Conservation (phyloP, 768 basidiomycete genomes). For the Hysterangium stoloniferum region DNA sequence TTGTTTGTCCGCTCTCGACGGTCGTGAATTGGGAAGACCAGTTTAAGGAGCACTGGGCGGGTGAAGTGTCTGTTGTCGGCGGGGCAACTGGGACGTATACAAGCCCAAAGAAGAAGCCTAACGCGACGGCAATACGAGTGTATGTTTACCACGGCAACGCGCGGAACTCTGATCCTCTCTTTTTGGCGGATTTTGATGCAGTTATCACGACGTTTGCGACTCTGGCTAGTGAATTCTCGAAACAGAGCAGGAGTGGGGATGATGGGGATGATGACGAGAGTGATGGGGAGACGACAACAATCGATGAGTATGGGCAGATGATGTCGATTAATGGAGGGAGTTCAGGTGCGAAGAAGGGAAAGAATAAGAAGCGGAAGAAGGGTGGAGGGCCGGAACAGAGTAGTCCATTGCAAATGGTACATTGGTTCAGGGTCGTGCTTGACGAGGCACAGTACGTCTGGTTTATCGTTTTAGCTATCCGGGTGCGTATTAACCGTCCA, state of each 20-base stretch:
- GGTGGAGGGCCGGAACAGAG: conserved; percentile 42
- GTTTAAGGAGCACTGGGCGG: conserved; percentile 94
- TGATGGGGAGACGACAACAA: conserved; percentile 39
- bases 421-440: conserved; percentile 94
- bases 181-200: conserved; percentile 89
- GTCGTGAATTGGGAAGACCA: conserved; percentile 99
- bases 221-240: conserved; percentile 89
- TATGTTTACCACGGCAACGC: conserved; percentile 96
- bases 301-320: conserved; percentile 61
- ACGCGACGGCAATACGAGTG: conserved; percentile 46
- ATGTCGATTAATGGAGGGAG: conserved; percentile 28
- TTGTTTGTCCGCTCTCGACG: conserved; percentile 93
- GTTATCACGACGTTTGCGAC: conserved; percentile 98
- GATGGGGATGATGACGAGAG: conserved; percentile 58
- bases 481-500: conserved; percentile 6
- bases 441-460: conserved; percentile 90
- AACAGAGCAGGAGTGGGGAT: conserved; percentile 63
- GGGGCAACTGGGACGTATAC: conserved; percentile 39
- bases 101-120: conserved; percentile 20
- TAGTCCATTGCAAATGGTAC: conserved; percentile 86
- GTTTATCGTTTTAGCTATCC: background rate
- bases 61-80: conserved; percentile 76
- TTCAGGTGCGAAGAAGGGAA: conserved; percentile 45
- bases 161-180: conserved; percentile 76
- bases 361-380: conserved; percentile 67